These are phyloP conservation scores for Suillus subluteus DNA, from an alignment of 768 basidiomycete genomes.

Conservation along the genomic window DNA sequence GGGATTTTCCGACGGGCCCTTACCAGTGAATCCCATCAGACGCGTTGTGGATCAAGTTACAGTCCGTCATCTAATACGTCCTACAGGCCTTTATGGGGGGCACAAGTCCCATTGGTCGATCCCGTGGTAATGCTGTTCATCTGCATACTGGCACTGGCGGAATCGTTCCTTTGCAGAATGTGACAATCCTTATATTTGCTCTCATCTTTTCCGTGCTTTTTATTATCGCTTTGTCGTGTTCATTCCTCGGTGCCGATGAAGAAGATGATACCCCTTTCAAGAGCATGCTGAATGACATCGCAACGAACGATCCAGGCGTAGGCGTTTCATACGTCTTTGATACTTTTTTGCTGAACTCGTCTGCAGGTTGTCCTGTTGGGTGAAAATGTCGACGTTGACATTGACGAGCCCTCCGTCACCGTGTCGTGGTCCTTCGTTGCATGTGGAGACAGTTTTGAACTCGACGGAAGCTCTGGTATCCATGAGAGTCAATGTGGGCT, in stretches of 20 bases:
- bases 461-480: conserved; percentile 48
- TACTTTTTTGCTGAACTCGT: background rate
- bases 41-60: background rate
- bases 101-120: conserved; percentile 17
- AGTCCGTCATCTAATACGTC: background rate
- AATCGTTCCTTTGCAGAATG: conserved; percentile 29
- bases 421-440: conserved; percentile 60
- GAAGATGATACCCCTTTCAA: conserved; percentile 47
- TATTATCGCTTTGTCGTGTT: conserved; percentile 48
- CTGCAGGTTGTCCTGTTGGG: conserved; percentile 57
- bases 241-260: conserved; percentile 51
- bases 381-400: conserved; percentile 59
- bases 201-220: conserved; percentile 52
- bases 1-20: background rate
- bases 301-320: conserved; percentile 50
- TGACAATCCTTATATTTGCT: conserved; percentile 38
- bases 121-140: conserved; percentile 1
- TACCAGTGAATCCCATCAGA: background rate
- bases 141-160: conserved; percentile 16
- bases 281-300: conserved; percentile 43
- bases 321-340: conserved; percentile 16
- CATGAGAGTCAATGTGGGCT: conserved; percentile 56
- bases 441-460: conserved; percentile 49
- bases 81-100: conserved; percentile 20
- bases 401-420: conserved; percentile 59